Evolutionary conservation across 108 stramenopile species (phyloP).

Genomic region (Stephanodiscus triporus): DNA sequence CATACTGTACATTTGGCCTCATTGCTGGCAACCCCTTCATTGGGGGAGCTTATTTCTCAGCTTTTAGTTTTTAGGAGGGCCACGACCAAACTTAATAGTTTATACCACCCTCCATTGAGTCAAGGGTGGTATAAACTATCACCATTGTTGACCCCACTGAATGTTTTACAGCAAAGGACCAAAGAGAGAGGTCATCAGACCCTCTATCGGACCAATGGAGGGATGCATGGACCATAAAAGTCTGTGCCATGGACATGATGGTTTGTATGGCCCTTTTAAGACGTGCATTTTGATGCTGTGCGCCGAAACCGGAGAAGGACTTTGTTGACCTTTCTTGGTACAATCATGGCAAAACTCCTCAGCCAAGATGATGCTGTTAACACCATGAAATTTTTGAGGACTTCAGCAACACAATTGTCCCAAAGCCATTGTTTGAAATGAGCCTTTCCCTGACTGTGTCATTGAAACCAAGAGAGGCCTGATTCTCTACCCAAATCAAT

Average conservation of each 20-base stretch:
- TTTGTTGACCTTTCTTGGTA: background rate
- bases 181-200: slow-evolving; percentile 19
- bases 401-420: slow-evolving; percentile 14
- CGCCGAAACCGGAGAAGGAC: slow-evolving; percentile 37
- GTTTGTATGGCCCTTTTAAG: slow-evolving; percentile 48
- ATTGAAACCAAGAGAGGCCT: slow-evolving; percentile 17
- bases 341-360: slow-evolving; percentile 7
- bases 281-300: slow-evolving; percentile 52
- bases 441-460: slow-evolving; percentile 37
- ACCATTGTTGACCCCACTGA: slow-evolving; percentile 31
- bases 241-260: slow-evolving; percentile 33
- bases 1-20: too few species aligned
- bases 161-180: slow-evolving; percentile 60
- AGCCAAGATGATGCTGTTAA: slow-evolving; percentile 31
- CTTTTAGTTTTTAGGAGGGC: too few species aligned
- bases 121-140: too few species aligned
- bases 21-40: too few species aligned
- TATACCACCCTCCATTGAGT: too few species aligned
- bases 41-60: too few species aligned
- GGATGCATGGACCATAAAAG: slow-evolving; percentile 46
- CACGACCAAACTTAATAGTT: too few species aligned
- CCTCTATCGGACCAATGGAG: slow-evolving; percentile 39
- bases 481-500: slow-evolving; percentile 18
- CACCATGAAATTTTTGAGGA: slow-evolving; percentile 35
- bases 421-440: slow-evolving; percentile 30